Evolutionary conservation across 768 basidiomycete species (phyloP).

Genomic region (Filobasidium wieringae): DNA sequence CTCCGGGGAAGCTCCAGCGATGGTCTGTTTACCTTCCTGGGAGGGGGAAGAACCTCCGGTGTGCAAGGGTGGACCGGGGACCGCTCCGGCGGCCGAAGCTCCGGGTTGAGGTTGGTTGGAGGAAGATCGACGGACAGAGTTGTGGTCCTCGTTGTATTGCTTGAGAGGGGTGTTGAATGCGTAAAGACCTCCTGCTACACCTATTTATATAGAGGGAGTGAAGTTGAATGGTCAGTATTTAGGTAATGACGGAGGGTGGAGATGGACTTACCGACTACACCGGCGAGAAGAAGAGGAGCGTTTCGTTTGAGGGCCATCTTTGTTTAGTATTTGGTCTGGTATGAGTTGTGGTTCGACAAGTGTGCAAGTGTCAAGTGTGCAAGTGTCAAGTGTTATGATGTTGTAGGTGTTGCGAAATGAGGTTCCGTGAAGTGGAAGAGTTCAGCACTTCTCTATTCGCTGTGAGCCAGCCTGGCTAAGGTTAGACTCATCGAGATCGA

Average conservation of each 20-base stretch:
- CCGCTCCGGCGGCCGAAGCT: background rate
- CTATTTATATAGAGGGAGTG: slow-evolving; percentile 12
- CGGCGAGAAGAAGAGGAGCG: slow-evolving; percentile 20
- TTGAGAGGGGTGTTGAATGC: slow-evolving; percentile 30
- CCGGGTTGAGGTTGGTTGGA: slow-evolving; percentile 1
- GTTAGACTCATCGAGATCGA: no score
- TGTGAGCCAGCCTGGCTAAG: no score
- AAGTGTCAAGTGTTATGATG: no score
- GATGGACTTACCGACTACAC: slow-evolving; percentile 20
- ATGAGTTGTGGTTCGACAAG: no score
- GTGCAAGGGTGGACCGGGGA: background rate
- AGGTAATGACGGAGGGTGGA: background rate
- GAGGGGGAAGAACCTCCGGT: background rate
- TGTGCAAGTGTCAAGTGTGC: no score
- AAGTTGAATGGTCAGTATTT: no score
- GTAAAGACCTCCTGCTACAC: slow-evolving; percentile 30
- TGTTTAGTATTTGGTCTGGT: no score
- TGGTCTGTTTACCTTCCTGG: background rate
- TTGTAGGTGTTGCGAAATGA: no score
- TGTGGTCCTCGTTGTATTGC: slow-evolving; percentile 21
- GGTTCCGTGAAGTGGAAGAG: no score
- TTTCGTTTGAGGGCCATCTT: slow-evolving; percentile 23
- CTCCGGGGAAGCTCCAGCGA: slow-evolving; percentile 1
- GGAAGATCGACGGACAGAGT: background rate
- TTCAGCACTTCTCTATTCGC: no score